phyloP scores from a whole-genome alignment of 805 yeast genomes.

The Saturnispora quitensis region DNA sequence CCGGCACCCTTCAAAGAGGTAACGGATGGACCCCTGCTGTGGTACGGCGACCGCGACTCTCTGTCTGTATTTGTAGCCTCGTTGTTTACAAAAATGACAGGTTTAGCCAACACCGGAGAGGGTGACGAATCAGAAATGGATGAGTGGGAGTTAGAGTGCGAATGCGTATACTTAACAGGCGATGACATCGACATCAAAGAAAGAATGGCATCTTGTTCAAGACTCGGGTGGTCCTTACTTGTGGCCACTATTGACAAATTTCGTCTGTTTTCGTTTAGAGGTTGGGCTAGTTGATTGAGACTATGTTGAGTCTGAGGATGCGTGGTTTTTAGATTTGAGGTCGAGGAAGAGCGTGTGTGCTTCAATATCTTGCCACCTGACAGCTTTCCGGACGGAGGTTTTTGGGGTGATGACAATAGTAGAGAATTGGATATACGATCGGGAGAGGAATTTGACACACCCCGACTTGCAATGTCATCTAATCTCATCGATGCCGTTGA shows the following conservation, averaged over 20 bases:
- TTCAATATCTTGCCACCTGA: not conserved
- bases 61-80: slow-evolving; percentile 2
- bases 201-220: slow-evolving; percentile 47
- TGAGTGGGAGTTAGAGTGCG: slow-evolving; percentile 5
- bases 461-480: slow-evolving; percentile 24
- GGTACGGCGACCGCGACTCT: slow-evolving; percentile 1
- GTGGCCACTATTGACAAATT: not conserved
- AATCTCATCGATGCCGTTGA: slow-evolving; percentile 17
- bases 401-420: slow-evolving; percentile 9
- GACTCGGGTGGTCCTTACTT: slow-evolving; percentile 18
- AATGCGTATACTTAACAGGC: slow-evolving; percentile 27
- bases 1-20: not conserved
- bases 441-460: slow-evolving; percentile 8
- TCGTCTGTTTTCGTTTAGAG: not conserved
- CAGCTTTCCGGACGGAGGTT: not conserved
- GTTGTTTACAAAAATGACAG: not conserved
- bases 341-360: slow-evolving; percentile 5
- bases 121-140: slow-evolving; percentile 10
- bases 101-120: slow-evolving; percentile 7
- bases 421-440: slow-evolving; percentile 4
- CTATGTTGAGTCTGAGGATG: slow-evolving; percentile 7
- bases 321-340: not conserved
- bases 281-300: not conserved
- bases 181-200: slow-evolving; percentile 49
- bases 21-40: not conserved